Percentiles rank a stretch among this genome's conserved stretches.
Evolutionary conservation across 208 protist species (phyloP).

Genomic region (Leishmania major): DNA sequence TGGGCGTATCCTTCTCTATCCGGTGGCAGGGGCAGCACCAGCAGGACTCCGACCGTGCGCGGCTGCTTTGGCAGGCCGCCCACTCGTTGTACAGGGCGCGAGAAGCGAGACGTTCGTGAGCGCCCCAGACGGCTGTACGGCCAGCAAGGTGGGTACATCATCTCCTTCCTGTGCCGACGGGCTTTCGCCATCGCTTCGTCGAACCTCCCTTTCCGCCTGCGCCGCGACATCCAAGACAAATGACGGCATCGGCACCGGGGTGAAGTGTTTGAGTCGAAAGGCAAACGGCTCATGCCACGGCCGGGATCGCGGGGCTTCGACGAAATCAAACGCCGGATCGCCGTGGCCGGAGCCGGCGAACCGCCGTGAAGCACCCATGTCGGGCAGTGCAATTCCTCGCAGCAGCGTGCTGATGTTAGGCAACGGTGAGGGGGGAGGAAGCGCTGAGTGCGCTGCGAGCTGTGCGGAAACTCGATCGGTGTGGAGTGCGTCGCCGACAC

Average conservation of each 20-base stretch:
- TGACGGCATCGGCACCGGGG: slow-evolving; percentile 12
- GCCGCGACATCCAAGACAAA: slow-evolving; percentile 20
- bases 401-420: slow-evolving; percentile 21
- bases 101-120: neutral
- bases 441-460: neutral
- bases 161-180: neutral
- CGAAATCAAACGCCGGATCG: slow-evolving; percentile 1
- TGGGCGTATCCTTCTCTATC: neutral
- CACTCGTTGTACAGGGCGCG: neutral
- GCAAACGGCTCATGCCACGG: slow-evolving; percentile 29
- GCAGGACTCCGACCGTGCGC: neutral
- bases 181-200: neutral
- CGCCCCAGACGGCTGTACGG: neutral
- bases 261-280: slow-evolving; percentile 23
- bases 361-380: neutral
- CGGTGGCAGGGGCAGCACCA: neutral
- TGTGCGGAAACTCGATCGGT: neutral
- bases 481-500: neutral
- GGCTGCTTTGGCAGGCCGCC: neutral
- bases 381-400: slow-evolving; percentile 9
- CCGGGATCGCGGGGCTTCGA: slow-evolving; percentile 6
- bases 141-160: slow-evolving; percentile 8
- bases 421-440: neutral
- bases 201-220: slow-evolving; percentile 19
- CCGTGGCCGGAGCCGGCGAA: neutral